Evolutionary conservation across 805 yeast species (phyloP).

Genomic region (Yarrowia hollandica): DNA sequence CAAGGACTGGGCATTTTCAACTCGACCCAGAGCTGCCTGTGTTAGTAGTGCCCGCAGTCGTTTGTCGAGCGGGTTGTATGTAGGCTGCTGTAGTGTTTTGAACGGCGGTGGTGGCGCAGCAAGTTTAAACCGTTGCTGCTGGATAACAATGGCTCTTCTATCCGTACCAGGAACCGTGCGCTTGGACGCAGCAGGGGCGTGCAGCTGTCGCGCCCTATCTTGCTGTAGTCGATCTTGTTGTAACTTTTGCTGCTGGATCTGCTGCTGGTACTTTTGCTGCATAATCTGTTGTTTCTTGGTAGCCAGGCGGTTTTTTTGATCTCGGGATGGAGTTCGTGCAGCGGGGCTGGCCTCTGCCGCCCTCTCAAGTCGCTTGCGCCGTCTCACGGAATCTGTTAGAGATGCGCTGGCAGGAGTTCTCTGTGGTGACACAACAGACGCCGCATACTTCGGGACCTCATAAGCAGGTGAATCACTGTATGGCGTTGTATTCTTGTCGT

Average conservation of each 20-base stretch:
- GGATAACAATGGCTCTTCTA: not conserved
- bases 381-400: constrained; percentile 18
- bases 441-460: constrained; percentile 12
- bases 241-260: not conserved
- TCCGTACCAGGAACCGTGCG: not conserved
- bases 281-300: constrained; percentile 11
- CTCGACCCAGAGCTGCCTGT: constrained; percentile 20
- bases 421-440: constrained; percentile 1
- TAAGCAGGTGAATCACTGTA: constrained; percentile 24
- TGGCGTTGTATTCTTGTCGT: constrained; percentile 7
- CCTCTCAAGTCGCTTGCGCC: constrained; percentile 22
- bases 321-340: constrained; percentile 12
- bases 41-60: constrained; percentile 27
- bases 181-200: not conserved
- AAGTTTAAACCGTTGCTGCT: constrained; percentile 17
- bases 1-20: not conserved
- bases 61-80: constrained; percentile 27
- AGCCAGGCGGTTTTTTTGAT: not conserved
- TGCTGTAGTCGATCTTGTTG: not conserved
- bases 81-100: constrained; percentile 7
- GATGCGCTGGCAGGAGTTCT: constrained; percentile 6
- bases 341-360: constrained; percentile 3
- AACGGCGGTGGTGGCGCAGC: constrained; percentile 13
- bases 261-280: constrained; percentile 18
- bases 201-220: not conserved